Evolutionary conservation across 2,329 filamentous ascomycete species (phyloP), one percentile per base, ranked within the genome.

Genomic region (Alternaria dauci): DNA sequence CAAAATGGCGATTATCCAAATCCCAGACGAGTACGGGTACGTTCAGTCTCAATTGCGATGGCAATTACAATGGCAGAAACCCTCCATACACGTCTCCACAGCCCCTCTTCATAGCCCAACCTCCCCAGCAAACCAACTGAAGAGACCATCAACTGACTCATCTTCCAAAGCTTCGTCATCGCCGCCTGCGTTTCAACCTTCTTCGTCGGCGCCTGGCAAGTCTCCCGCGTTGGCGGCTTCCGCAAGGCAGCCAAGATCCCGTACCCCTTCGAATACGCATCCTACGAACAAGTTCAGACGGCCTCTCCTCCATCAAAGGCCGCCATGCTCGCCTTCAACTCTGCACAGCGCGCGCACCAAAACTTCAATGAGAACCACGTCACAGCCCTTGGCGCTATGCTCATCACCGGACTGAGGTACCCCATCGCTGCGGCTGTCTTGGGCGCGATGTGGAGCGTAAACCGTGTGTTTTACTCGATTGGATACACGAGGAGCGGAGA

Each of bases 341-440:
- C 69, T 54, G 74, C 76, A 0, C 77, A 78, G 61, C 77, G 77
- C 69, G 70, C 71, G 2, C 85, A 87, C 79, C 80, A 81, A 71
- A 88, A 89, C 76, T 87, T 84, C 77, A 77, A 85, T 66, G 87
- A 89, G 78, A 87, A 88, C 75, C 81, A 85, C 62, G 70, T 82
- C 2, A 80, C 82, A 55, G 82, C 83, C 5, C 80, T 87, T 46
- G 77, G 83, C 26, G 81, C 81, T 48, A 79, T 86, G 70, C 77
- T 88, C 18, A 79, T 88, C 55, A 80, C 83, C 0, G 87, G 87
- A 2, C 67, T 88, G 55, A 78, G 78, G 62, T 87, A 83, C 72
- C 87, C 87, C 0, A 69, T 79, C 28, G 74, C 81, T 4, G 77
- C 82, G 3, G 77, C 83, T 0, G 76, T 74, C 4, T 62, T 86